Percentiles rank a stretch among this genome's conserved stretches.
phyloP scores from a whole-genome alignment of 306 rosid genomes.

The Cucumis hystrix region DNA sequence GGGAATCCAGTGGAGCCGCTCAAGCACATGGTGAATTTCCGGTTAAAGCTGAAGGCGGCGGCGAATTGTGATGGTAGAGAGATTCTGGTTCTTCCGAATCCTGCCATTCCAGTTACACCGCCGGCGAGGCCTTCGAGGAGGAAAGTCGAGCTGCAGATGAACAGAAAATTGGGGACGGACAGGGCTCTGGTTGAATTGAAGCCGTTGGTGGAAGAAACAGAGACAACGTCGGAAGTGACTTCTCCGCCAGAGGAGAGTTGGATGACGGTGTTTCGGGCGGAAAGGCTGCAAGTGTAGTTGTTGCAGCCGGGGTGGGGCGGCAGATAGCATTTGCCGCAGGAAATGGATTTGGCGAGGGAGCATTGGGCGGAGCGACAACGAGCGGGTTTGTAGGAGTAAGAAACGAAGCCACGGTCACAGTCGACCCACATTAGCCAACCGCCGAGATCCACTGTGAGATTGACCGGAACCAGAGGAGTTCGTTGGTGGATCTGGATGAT shows the following conservation, averaged over 20 bases:
- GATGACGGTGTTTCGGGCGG: constrained; percentile 21
- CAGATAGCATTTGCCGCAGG: constrained; percentile 4
- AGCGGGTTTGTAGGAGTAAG: constrained; percentile 34
- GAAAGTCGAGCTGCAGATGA: constrained; percentile 29
- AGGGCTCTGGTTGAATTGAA: constrained; percentile 12
- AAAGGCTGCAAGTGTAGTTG: constrained; percentile 18
- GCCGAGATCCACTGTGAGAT: constrained; percentile 50
- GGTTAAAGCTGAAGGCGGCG: constrained; percentile 21
- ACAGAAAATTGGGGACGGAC: constrained; percentile 11
- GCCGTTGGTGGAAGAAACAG: constrained; percentile 37
- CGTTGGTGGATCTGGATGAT: constrained; percentile 32
- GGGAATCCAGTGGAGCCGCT: constrained; percentile 9
- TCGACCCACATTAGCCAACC: constrained; percentile 47
- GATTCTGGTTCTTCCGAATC: constrained; percentile 28
- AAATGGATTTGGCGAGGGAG: constrained; percentile 11
- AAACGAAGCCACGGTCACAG: constrained; percentile 25
- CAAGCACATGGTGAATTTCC: constrained; percentile 53
- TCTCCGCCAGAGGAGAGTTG: constrained; percentile 20
- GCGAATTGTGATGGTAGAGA: constrained; percentile 37
- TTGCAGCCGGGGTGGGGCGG: constrained; percentile 31
- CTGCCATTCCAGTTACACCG: constrained; percentile 49
- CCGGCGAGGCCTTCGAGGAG: constrained; percentile 25
- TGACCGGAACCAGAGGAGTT: constrained; percentile 47
- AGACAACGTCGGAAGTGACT: constrained; percentile 24
- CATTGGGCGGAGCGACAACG: constrained; percentile 43